Evolutionary conservation across 148 eudicot genomes (phyloP).

Genomic region (Polygonum maritimum): DNA sequence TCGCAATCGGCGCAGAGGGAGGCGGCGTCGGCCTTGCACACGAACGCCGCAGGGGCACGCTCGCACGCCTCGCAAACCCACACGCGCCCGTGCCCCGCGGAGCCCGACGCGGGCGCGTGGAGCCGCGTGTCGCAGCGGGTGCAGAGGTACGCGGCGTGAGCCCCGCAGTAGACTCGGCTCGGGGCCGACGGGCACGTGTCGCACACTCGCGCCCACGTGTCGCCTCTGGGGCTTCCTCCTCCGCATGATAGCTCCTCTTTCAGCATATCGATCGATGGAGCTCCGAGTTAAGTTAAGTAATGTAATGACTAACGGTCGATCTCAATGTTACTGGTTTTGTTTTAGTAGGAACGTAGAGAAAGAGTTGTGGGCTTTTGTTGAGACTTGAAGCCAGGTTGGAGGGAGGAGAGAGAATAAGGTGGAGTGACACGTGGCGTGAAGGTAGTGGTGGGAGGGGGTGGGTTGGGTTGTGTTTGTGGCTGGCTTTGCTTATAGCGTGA

Average conservation of each 20-base stretch:
- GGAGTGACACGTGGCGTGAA: neutral
- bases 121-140: slow-evolving; percentile 45
- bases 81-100: slow-evolving; percentile 41
- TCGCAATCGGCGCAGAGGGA: slow-evolving; percentile 79
- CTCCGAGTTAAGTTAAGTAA: no score
- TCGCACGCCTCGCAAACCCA: slow-evolving; percentile 86
- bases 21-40: slow-evolving; percentile 88
- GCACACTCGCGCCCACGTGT: slow-evolving; percentile 41
- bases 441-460: neutral
- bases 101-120: slow-evolving; percentile 14
- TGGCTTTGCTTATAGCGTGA: neutral
- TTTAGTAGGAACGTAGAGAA: neutral
- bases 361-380: neutral
- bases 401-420: neutral
- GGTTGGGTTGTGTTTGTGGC: slow-evolving; percentile 7
- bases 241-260: neutral
- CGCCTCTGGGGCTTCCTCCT: slow-evolving; percentile 18
- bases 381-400: neutral
- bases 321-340: neutral
- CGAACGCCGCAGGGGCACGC: slow-evolving; percentile 70
- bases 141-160: slow-evolving; percentile 59
- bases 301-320: no score
- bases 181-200: slow-evolving; percentile 55
- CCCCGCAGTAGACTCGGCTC: slow-evolving; percentile 52
- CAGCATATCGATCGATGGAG: neutral